Percentiles rank a stretch among this genome's conserved stretches.
These are phyloP conservation scores for Agrostemma githago DNA, from an alignment of 148 eudicot species.

Conservation along the genomic window DNA sequence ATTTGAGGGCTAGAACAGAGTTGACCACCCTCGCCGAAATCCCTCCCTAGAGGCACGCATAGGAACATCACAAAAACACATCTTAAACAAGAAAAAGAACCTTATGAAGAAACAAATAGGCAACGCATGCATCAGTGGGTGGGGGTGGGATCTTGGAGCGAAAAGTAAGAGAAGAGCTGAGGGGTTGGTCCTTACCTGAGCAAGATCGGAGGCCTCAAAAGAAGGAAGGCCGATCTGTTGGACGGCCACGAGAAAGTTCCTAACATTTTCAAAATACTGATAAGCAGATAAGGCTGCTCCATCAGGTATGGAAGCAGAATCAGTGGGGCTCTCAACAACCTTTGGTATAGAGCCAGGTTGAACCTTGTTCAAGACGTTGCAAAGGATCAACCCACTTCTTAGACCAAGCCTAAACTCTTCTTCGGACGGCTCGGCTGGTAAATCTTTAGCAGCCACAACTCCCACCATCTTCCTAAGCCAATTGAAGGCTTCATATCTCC, in stretches of 20 bases:
- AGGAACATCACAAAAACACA: constrained; percentile 7
- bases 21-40: constrained; percentile 82
- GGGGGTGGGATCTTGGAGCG: not conserved
- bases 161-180: not conserved
- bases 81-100: not conserved
- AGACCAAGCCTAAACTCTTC: constrained; percentile 80
- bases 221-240: constrained; percentile 80
- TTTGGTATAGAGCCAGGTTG: constrained; percentile 90
- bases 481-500: constrained; percentile 87
- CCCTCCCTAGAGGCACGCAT: constrained; percentile 59
- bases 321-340: constrained; percentile 84
- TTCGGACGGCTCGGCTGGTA: constrained; percentile 92
- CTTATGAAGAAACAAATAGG: constrained; percentile 1
- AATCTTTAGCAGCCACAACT: constrained; percentile 77
- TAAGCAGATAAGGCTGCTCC: constrained; percentile 95
- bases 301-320: constrained; percentile 69
- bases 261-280: constrained; percentile 93
- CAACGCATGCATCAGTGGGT: not conserved
- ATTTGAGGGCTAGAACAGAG: constrained; percentile 84
- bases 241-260: constrained; percentile 87
- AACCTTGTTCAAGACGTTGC: constrained; percentile 79
- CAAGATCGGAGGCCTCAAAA: constrained; percentile 97
- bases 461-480: constrained; percentile 92
- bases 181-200: constrained; percentile 50
- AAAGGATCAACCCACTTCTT: constrained; percentile 86